A percentile compares a stretch with the other conserved stretches of the same genome.
These are phyloP conservation scores for Allantophomopsis cytisporea DNA, from an alignment of 2,329 filamentous ascomycete genomes.

Conservation along the genomic window DNA sequence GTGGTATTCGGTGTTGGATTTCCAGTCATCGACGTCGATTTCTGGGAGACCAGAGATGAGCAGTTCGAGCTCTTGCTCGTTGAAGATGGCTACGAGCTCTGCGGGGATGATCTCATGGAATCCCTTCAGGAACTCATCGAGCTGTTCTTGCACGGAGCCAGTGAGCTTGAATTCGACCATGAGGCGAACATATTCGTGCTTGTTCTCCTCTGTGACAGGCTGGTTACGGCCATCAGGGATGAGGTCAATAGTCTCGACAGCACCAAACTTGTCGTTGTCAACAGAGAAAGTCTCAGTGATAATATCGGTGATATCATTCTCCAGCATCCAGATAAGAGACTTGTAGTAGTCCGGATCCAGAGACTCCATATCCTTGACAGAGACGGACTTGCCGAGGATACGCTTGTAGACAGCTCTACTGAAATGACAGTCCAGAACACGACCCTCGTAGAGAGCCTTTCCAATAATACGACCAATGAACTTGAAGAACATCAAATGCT, in stretches of 20 bases:
- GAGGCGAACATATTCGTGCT: slow-evolving; percentile 90
- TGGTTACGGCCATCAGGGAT: slow-evolving; percentile 82
- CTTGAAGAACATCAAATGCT: slow-evolving; percentile 97
- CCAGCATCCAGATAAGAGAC: slow-evolving; percentile 93
- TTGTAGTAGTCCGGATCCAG: slow-evolving; percentile 99
- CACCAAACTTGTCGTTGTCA: slow-evolving; percentile 88
- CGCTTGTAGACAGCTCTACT: slow-evolving; percentile 97
- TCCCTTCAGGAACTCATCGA: slow-evolving; percentile 82
- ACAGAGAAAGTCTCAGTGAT: slow-evolving; percentile 94
- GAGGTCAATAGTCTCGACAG: slow-evolving; percentile 75
- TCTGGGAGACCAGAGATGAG: slow-evolving; percentile 94
- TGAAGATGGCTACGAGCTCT: slow-evolving; percentile 92
- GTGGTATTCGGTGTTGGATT: slow-evolving; percentile 96
- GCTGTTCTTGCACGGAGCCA: slow-evolving; percentile 84
- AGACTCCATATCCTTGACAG: slow-evolving; percentile 98
- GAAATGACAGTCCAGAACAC: slow-evolving; percentile 96
- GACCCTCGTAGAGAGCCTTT: slow-evolving; percentile 92
- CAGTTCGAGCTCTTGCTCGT: slow-evolving; percentile 92
- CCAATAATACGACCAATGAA: slow-evolving; percentile 98
- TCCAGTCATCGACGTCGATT: slow-evolving; percentile 98
- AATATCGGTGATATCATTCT: slow-evolving; percentile 96
- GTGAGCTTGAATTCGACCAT: slow-evolving; percentile 91
- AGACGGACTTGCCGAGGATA: slow-evolving; percentile 87
- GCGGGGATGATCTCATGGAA: slow-evolving; percentile 98
- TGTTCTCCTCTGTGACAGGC: slow-evolving; percentile 92